phyloP scores from a whole-genome alignment of 2,329 filamentous ascomycete species.

The Microdochium bolleyi region DNA sequence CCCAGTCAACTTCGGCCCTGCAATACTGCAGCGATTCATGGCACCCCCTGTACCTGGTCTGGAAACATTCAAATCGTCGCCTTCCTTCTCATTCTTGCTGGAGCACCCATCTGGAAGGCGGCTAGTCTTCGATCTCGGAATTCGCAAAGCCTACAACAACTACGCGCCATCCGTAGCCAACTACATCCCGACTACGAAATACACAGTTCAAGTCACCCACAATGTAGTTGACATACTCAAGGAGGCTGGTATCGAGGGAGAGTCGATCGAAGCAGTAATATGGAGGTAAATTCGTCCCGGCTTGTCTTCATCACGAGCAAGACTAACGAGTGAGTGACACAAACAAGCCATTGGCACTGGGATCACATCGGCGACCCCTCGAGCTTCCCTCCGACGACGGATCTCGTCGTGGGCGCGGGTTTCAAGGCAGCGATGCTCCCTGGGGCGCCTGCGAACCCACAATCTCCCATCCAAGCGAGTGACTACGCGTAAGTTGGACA shows the following conservation, averaged over 20 bases:
- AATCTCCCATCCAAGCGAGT: slow-evolving; percentile 17
- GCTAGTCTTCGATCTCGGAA: slow-evolving; percentile 1
- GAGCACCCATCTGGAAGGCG: slow-evolving; percentile 17
- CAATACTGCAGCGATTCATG: slow-evolving; percentile 28
- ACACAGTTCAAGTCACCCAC: background rate
- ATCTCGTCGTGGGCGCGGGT: slow-evolving; percentile 43
- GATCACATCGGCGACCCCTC: slow-evolving; percentile 45
- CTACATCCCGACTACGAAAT: background rate
- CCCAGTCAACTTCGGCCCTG: slow-evolving; percentile 28
- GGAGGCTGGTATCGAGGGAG: background rate
- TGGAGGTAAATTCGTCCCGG: slow-evolving; percentile 8
- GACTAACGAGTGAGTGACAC: background rate
- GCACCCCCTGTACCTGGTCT: slow-evolving; percentile 24
- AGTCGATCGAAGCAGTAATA: background rate
- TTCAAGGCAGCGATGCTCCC: slow-evolving; percentile 37
- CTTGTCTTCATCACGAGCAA: no score
- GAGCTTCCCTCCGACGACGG: slow-evolving; percentile 33
- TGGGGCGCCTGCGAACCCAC: slow-evolving; percentile 31
- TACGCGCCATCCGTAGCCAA: background rate
- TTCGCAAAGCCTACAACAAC: background rate
- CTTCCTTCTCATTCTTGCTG: slow-evolving; percentile 19
- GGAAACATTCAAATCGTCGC: slow-evolving; percentile 19
- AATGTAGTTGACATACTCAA: background rate
- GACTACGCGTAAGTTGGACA: slow-evolving; percentile 24
- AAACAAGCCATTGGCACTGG: slow-evolving; percentile 29